Base-by-base conservation (phyloP, 2,329 filamentous ascomycete genomes). In the Dryadomyces sulphureus region DNA sequence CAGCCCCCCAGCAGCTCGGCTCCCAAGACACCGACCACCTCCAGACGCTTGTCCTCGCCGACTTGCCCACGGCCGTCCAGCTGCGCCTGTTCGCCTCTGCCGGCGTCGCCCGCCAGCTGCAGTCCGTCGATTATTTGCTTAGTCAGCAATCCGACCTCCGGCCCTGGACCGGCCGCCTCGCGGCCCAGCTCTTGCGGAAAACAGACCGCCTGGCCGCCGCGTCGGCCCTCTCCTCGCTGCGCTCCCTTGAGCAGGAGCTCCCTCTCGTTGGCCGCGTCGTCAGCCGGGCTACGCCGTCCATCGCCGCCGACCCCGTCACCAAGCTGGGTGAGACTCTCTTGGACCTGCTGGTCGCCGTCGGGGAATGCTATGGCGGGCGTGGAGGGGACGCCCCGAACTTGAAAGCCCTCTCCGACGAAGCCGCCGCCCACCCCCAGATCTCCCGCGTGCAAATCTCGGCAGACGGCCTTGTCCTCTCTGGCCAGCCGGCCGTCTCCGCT, bases 231-330 rank as follows among this genome's bases (percentile, higher is more conserved):
- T 70, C 70, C 40, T 75, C 77, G 38, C 62, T 87, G 41, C 68
- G 73, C 39, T 66, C 81, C 17, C 65, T 87, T 0, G 78, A 84
- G 58, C 65, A 68, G 1, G 82, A 87, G 55, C 62, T 84, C 43
- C 76, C 77, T 8, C 64, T 73, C 3, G 63, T 84, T 49, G 75
- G 75, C 9, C 67, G 68, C 39, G 70, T 76, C 47, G 54, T 83
- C 22, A 62, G 71, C 41, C 57, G 61, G 32, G 66, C 75, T 48
- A 70, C 69, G 45, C 55, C 62, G 27, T 61, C 73, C 22, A 59
- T 81, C 38, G 60, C 66, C 4, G 58, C 64, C 14, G 69, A 78
- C 53, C 69, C 75, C 2, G 53, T 75, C 4, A 54, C 56, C 11
- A 63, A 68, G 38, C 62, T 81, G 17, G 69, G 69, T 49, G 54